Percentiles rank a stretch among this genome's conserved stretches.
These are phyloP conservation scores for Endoconidiophora laricicola DNA, from an alignment of 2,329 filamentous ascomycete species.

Conservation along the genomic window DNA sequence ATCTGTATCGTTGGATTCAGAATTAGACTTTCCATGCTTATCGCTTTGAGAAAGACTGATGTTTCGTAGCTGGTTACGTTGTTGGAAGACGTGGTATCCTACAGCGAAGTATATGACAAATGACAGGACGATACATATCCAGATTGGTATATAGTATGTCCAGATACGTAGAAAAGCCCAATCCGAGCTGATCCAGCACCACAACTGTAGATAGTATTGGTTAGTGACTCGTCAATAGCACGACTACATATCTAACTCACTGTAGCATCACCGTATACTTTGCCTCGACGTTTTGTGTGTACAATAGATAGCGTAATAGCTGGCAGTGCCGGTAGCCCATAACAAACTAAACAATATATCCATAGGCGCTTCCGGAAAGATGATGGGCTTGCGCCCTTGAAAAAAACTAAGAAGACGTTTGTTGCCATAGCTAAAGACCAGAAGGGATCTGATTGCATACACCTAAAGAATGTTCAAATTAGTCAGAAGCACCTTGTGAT, in stretches of 20 bases:
- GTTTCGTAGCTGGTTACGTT: constrained; percentile 38
- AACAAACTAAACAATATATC: constrained; percentile 54
- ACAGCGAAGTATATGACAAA: constrained; percentile 38
- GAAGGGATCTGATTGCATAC: constrained; percentile 59
- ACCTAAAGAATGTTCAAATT: constrained; percentile 30
- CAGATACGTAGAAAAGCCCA: constrained; percentile 43
- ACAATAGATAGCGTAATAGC: constrained; percentile 49
- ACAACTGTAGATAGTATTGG: constrained; percentile 26
- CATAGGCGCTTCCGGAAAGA: constrained; percentile 58
- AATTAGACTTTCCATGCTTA: constrained; percentile 15
- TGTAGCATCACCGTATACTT: constrained; percentile 39
- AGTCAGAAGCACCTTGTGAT: neutral
- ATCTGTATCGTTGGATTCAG: constrained; percentile 17
- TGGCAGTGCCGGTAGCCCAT: constrained; percentile 53
- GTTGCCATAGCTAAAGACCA: constrained; percentile 72
- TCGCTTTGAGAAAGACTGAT: constrained; percentile 20
- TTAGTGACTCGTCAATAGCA: constrained; percentile 1
- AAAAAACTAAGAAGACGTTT: constrained; percentile 60
- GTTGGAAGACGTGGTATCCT: constrained; percentile 42
- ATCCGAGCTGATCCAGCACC: constrained; percentile 42
- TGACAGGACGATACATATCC: constrained; percentile 40
- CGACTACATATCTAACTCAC: constrained; percentile 21
- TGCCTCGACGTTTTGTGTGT: constrained; percentile 21
- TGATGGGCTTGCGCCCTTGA: constrained; percentile 41
- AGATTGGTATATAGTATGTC: constrained; percentile 45